Percentiles rank a stretch among this genome's conserved stretches.
Evolutionary conservation across 2,329 filamentous ascomycete species (phyloP).

Genomic region (Erysiphe pisi): DNA sequence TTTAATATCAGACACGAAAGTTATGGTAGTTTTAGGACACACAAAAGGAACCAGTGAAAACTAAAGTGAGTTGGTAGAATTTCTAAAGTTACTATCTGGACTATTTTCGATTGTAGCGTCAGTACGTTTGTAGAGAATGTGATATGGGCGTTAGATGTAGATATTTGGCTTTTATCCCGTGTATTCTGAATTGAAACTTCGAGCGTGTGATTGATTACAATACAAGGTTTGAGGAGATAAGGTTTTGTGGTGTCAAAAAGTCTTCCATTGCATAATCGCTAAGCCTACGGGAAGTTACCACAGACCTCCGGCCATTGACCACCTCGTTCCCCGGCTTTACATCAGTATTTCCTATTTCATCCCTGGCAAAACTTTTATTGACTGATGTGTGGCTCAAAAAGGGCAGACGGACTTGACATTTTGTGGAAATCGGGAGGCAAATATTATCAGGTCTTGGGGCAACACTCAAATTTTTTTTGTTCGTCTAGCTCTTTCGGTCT

Average conservation of each 20-base stretch:
- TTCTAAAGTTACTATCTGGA: slow-evolving; percentile 40
- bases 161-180: slow-evolving; percentile 40
- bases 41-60: slow-evolving; percentile 31
- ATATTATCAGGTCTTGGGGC: too few relatives aligned
- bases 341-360: too few relatives aligned
- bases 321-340: too few relatives aligned
- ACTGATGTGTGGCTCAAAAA: too few relatives aligned
- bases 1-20: slow-evolving; percentile 46
- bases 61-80: slow-evolving; percentile 12
- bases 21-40: slow-evolving; percentile 43
- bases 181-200: not conserved
- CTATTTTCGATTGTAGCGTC: slow-evolving; percentile 46
- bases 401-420: too few relatives aligned
- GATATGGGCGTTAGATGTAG: slow-evolving; percentile 62
- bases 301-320: not conserved
- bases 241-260: not conserved
- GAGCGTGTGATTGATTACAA: not conserved
- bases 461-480: too few relatives aligned
- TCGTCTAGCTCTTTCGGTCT: too few relatives aligned
- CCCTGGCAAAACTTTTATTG: too few relatives aligned
- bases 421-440: too few relatives aligned
- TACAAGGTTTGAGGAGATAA: not conserved
- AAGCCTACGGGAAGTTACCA: not conserved
- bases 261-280: not conserved
- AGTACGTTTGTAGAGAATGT: slow-evolving; percentile 48